These are phyloP conservation scores for Venturia pyrina DNA, from an alignment of 2,329 filamentous ascomycete genomes.

Conservation along the genomic window DNA sequence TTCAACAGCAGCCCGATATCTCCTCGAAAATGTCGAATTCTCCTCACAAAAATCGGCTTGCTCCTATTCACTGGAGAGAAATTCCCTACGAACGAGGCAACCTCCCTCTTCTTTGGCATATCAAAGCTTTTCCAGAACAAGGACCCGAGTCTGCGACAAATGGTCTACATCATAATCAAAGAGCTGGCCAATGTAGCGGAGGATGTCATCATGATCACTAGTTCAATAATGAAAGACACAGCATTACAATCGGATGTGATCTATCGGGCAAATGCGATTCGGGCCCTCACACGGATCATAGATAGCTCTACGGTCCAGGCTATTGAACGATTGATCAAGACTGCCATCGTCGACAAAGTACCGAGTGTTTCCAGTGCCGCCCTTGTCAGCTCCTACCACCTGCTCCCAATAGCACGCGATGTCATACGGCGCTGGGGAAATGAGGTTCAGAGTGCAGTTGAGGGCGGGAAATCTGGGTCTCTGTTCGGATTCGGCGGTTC, in stretches of 20 bases:
- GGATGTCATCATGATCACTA: slow-evolving; percentile 99
- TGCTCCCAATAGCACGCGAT: slow-evolving; percentile 89
- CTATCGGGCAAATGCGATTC: slow-evolving; percentile 77
- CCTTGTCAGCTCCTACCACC: slow-evolving; percentile 92
- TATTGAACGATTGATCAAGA: slow-evolving; percentile 98
- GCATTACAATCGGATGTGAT: slow-evolving; percentile 89
- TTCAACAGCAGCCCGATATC: slow-evolving; percentile 89
- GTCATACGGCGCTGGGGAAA: slow-evolving; percentile 97
- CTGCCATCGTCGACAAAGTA: slow-evolving; percentile 97
- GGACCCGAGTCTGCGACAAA: slow-evolving; percentile 93
- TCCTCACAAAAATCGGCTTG: slow-evolving; percentile 93
- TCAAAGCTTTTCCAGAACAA: slow-evolving; percentile 85
- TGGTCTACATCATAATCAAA: slow-evolving; percentile 98
- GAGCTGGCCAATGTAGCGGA: slow-evolving; percentile 91
- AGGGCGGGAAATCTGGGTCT: slow-evolving; percentile 74
- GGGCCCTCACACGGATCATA: slow-evolving; percentile 10
- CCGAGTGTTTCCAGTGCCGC: slow-evolving; percentile 94
- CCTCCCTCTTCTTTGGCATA: slow-evolving; percentile 95
- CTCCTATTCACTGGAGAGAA: slow-evolving; percentile 94
- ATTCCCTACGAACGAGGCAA: slow-evolving; percentile 95
- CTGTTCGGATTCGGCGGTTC: slow-evolving; percentile 83
- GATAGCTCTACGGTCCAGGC: slow-evolving; percentile 91
- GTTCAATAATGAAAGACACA: slow-evolving; percentile 99
- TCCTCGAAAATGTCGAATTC: slow-evolving; percentile 91
- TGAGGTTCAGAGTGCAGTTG: slow-evolving; percentile 93